A percentile compares a stretch with the other conserved stretches of the same genome.
Conservation (phyloP, 768 basidiomycete genomes). For the Boletus fagicola region DNA sequence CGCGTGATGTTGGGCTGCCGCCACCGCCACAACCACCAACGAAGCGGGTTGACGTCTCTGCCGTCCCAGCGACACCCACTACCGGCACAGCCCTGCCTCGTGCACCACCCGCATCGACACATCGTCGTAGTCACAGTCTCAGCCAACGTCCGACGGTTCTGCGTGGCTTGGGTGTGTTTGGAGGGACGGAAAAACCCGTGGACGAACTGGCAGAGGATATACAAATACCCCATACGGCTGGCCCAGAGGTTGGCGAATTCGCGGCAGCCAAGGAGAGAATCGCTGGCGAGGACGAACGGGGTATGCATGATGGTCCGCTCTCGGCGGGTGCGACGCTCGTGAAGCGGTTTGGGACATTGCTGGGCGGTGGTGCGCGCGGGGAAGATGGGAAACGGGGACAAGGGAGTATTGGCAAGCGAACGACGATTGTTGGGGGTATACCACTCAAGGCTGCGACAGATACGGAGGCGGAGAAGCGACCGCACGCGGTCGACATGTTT, state of each 20-base stretch:
- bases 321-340: constrained; percentile 71
- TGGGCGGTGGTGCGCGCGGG: constrained; percentile 44
- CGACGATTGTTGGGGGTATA: constrained; percentile 49
- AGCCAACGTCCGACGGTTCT: constrained; percentile 63
- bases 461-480: constrained; percentile 33
- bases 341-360: constrained; percentile 70
- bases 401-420: constrained; percentile 42
- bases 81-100: constrained; percentile 46
- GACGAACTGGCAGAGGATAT: constrained; percentile 43
- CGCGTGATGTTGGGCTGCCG: constrained; percentile 59
- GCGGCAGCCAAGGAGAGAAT: constrained; percentile 36
- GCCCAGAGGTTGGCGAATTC: constrained; percentile 62
- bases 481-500: constrained; percentile 18
- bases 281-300: constrained; percentile 28
- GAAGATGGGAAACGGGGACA: constrained; percentile 43
- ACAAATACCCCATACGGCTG: constrained; percentile 58
- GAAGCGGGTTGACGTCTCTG: constrained; percentile 32
- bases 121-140: constrained; percentile 80
- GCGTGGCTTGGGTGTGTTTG: constrained; percentile 63
- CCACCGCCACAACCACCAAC: constrained; percentile 32
- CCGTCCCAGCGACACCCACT: constrained; percentile 28
- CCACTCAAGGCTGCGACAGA: constrained; percentile 39
- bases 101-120: constrained; percentile 74
- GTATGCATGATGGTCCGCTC: constrained; percentile 33
- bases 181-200: constrained; percentile 36